Percentiles rank a stretch among this genome's conserved stretches.
phyloP scores from a whole-genome alignment of 176 grass and related monocot genomes.

The Eleusine indica region DNA sequence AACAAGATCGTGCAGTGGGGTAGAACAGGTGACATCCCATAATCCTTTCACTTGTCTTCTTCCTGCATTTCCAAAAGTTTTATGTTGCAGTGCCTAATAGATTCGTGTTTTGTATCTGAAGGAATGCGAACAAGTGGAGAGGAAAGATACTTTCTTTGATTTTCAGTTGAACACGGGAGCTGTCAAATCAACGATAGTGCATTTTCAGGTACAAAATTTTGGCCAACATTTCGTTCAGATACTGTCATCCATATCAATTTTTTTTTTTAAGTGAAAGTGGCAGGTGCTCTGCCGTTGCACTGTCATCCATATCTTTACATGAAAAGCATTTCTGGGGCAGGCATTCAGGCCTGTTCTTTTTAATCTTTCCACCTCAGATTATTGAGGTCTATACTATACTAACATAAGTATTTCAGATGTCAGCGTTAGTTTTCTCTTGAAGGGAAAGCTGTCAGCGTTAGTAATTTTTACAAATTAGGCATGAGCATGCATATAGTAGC shows the following conservation, averaged over 20 bases:
- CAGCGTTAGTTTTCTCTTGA: not conserved
- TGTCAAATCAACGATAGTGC: slow-evolving; percentile 82
- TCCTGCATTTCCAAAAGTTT: not conserved
- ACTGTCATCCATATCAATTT: not conserved
- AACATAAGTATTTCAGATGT: not conserved
- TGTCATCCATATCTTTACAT: no score
- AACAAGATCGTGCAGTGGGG: not conserved
- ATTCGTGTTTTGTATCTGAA: slow-evolving; percentile 29
- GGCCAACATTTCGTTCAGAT: slow-evolving; percentile 3
- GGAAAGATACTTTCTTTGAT: slow-evolving; percentile 64
- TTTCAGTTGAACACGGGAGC: slow-evolving; percentile 81
- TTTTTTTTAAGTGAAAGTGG: no score
- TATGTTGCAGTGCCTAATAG: not conserved
- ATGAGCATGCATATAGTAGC: not conserved
- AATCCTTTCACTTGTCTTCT: not conserved
- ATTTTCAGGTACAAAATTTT: slow-evolving; percentile 85
- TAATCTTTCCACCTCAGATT: not conserved
- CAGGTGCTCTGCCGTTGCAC: no score
- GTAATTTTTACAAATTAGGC: not conserved
- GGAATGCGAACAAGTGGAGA: slow-evolving; percentile 56
- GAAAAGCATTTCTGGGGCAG: not conserved
- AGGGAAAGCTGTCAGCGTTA: not conserved
- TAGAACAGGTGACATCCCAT: slow-evolving; percentile 23
- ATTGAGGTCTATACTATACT: not conserved
- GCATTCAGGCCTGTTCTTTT: not conserved